Percentiles rank a stretch among this genome's conserved stretches.
phyloP scores from a whole-genome alignment of 2,329 filamentous ascomycete species.

The Cercospora sojina region DNA sequence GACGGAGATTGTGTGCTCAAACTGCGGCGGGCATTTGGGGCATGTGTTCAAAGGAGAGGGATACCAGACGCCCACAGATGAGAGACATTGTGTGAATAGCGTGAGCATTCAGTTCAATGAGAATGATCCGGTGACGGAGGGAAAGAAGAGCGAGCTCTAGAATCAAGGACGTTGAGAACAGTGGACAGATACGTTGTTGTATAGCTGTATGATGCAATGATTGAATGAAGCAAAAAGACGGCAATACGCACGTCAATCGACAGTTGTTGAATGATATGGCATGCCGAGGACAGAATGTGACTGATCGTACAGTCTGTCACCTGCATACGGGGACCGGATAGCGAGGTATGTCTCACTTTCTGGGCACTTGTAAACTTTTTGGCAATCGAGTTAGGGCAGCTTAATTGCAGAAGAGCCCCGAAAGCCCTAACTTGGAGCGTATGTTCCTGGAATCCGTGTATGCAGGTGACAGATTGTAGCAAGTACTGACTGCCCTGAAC shows the following conservation, averaged over 20 bases:
- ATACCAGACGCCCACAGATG: conserved; percentile 81
- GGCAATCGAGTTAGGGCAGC: no score
- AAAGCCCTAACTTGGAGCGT: no score
- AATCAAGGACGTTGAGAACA: not conserved
- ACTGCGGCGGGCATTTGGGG: conserved; percentile 88
- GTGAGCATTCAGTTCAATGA: conserved; percentile 81
- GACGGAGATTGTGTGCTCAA: conserved; percentile 90
- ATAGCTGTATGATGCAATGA: not conserved
- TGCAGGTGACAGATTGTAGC: no score
- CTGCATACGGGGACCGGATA: no score
- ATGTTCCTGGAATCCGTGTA: no score
- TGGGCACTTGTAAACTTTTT: no score
- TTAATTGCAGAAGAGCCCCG: no score
- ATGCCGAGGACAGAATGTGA: not conserved
- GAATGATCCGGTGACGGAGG: conserved; percentile 54
- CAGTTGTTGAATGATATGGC: not conserved
- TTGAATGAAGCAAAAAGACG: not conserved
- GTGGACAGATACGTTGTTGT: not conserved
- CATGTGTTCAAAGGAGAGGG: conserved; percentile 92
- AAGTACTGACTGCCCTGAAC: no score
- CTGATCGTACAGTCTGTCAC: not conserved
- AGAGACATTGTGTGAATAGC: conserved; percentile 96
- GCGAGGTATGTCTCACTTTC: no score
- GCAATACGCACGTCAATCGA: not conserved
- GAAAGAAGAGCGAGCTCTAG: conserved; percentile 29